Conservation (phyloP, 2,329 filamentous ascomycete genomes). For the Neonectria hederae region DNA sequence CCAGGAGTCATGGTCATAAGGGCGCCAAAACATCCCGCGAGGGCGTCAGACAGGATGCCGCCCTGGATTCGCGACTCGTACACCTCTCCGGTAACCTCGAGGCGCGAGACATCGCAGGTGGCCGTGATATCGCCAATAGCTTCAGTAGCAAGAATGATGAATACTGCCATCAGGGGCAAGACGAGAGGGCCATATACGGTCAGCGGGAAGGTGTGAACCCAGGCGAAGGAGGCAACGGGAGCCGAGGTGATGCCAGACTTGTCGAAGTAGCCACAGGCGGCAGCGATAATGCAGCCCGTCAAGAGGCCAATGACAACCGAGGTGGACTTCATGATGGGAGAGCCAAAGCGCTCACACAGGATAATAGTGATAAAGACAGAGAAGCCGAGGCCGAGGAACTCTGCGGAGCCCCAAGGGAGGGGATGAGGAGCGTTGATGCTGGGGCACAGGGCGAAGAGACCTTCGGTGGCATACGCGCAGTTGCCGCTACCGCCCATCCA, state of each 20-base stretch:
- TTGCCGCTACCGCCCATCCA: conserved; percentile 80
- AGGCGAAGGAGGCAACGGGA: conserved; percentile 78
- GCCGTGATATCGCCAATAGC: conserved; percentile 84
- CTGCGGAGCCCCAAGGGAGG: conserved; percentile 79
- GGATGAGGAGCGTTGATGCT: conserved; percentile 74
- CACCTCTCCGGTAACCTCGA: conserved; percentile 75
- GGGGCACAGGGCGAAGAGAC: conserved; percentile 72
- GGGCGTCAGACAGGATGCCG: conserved; percentile 79
- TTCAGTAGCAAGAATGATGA: conserved; percentile 79
- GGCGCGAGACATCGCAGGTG: conserved; percentile 80
- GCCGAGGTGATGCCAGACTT: conserved; percentile 75
- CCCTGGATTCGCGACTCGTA: conserved; percentile 84
- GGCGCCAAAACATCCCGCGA: conserved; percentile 78
- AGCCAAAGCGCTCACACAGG: conserved; percentile 81
- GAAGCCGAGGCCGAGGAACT: conserved; percentile 83
- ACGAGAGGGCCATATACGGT: conserved; percentile 78
- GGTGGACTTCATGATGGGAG: conserved; percentile 85
- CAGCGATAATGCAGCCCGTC: conserved; percentile 80
- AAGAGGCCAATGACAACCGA: conserved; percentile 80
- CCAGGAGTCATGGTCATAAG: conserved; percentile 84
- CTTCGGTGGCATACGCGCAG: conserved; percentile 60
- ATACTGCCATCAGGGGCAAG: conserved; percentile 74
- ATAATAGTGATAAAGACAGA: conserved; percentile 83
- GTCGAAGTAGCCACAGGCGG: conserved; percentile 81
- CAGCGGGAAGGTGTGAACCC: conserved; percentile 81